Conservation (phyloP, 805 yeast species). For the Grigorovia yakushimaensis region DNA sequence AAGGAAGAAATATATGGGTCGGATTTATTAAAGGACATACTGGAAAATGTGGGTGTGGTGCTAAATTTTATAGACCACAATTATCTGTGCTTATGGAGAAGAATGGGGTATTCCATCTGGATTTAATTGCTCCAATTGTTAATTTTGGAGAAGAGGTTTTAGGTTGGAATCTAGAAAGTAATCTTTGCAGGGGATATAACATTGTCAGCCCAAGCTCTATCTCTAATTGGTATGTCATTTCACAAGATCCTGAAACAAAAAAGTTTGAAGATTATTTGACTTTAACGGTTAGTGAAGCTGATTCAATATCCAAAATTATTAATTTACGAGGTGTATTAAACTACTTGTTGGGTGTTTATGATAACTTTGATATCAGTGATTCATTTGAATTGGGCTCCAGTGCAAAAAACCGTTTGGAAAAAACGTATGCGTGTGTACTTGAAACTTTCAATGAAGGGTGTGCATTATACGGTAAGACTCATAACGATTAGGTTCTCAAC, state of each 20-base stretch:
- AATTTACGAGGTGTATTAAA: constrained; percentile 31
- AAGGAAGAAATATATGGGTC: constrained; percentile 13
- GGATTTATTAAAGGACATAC: constrained; percentile 15
- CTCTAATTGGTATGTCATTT: constrained; percentile 11
- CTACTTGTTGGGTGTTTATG: constrained; percentile 28
- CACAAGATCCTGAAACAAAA: constrained; percentile 10
- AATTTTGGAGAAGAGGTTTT: constrained; percentile 10
- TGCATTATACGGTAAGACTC: not conserved
- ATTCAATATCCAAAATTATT: constrained; percentile 28
- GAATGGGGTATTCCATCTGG: constrained; percentile 11
- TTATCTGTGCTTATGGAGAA: constrained; percentile 9
- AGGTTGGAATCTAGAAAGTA: constrained; percentile 10
- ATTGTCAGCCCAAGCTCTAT: constrained; percentile 13
- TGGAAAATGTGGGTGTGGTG: constrained; percentile 12
- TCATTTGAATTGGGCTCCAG: not conserved
- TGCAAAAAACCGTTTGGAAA: not conserved
- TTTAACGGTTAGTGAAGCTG: constrained; percentile 33
- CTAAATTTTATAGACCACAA: constrained; percentile 12
- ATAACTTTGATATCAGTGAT: not conserved
- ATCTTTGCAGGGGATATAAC: constrained; percentile 8
- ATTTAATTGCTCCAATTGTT: constrained; percentile 9
- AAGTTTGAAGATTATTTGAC: constrained; percentile 31
- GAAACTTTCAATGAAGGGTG: not conserved
- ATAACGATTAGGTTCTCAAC: not conserved
- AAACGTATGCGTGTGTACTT: not conserved